Conservation (phyloP, 1,139 yeast genomes). For the Magnusiomyces ingens region DNA sequence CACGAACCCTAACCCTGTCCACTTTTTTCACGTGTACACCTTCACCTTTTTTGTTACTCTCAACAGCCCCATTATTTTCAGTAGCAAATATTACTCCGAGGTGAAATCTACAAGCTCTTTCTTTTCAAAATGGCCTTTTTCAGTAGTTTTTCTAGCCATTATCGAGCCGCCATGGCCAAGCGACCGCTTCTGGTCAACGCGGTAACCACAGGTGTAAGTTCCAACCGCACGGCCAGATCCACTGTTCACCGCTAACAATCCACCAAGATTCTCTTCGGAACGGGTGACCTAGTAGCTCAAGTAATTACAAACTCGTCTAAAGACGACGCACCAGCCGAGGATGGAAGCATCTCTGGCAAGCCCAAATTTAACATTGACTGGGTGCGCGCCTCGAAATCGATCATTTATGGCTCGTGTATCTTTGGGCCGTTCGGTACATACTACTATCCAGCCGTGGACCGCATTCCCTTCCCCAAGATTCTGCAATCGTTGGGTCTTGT, state of each 20-base stretch:
- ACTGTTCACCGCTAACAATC: not conserved
- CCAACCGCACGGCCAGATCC: too few relatives aligned
- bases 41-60: too few relatives aligned
- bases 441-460: slow-evolving; percentile 61
- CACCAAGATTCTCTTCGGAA: not conserved
- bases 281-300: slow-evolving; percentile 3
- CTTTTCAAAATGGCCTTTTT: not conserved
- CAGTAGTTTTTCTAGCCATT: not conserved
- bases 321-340: not conserved
- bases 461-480: slow-evolving; percentile 24
- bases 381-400: slow-evolving; percentile 55
- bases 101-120: too few relatives aligned
- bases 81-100: too few relatives aligned
- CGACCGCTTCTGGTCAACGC: not conserved
- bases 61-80: too few relatives aligned
- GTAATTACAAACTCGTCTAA: not conserved
- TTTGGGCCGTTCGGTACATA: slow-evolving; percentile 68
- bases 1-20: too few relatives aligned
- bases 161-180: not conserved
- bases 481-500: not conserved
- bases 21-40: too few relatives aligned
- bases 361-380: slow-evolving; percentile 15
- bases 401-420: slow-evolving; percentile 64
- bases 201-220: slow-evolving; percentile 2
- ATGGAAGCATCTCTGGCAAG: too few relatives aligned